Conservation (phyloP, 83 land plant genomes). For the Thuja plicata region DNA sequence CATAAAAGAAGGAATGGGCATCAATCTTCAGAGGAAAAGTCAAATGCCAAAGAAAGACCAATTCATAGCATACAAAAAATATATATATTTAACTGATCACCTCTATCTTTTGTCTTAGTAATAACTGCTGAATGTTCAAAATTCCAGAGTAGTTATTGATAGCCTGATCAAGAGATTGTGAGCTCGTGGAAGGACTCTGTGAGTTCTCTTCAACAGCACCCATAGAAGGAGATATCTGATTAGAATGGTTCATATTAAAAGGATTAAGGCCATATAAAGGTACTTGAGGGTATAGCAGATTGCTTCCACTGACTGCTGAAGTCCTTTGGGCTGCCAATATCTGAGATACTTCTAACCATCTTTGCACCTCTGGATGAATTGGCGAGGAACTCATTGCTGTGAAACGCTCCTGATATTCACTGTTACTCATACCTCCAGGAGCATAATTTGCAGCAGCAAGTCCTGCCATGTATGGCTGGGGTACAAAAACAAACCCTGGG, state of each 20-base stretch:
- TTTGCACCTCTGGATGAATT: background rate
- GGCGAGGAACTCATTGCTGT: background rate
- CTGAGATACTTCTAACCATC: constrained; percentile 15
- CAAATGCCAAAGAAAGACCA: background rate
- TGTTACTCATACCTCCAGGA: background rate
- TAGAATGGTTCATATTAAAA: background rate
- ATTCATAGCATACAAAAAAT: background rate
- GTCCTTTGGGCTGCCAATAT: constrained; percentile 3
- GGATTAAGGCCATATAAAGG: background rate
- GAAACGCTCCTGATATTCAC: background rate
- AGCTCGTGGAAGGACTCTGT: background rate
- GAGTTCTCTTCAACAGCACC: background rate
- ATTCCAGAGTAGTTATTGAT: background rate
- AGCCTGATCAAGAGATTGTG: constrained; percentile 6
- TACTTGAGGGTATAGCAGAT: background rate
- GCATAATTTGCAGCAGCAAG: background rate
- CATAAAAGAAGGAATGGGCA: background rate
- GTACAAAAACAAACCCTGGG: constrained; percentile 15
- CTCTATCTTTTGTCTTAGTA: constrained; percentile 14
- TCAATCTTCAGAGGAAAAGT: background rate
- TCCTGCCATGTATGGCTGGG: constrained; percentile 10
- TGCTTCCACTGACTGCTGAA: constrained; percentile 3
- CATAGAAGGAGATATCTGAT: background rate
- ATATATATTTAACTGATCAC: background rate
- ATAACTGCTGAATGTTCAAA: constrained; percentile 8